Base-by-base conservation (phyloP, 163 green algal genomes). In the Prototheca wickerhamii region DNA sequence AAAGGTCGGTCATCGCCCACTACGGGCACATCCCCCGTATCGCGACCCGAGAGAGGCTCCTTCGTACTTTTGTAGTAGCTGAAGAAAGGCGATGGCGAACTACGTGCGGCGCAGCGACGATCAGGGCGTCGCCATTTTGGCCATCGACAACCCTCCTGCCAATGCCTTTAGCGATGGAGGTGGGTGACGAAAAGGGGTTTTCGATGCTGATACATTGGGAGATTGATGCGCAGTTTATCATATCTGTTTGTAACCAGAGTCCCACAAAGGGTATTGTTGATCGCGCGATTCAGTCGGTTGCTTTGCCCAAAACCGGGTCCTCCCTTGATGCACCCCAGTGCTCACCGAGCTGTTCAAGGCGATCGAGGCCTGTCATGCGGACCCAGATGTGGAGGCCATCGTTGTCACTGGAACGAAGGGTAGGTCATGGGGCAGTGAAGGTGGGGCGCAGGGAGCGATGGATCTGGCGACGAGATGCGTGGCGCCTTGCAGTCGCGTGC, bases 141-240 rank as follows among this genome's bases (percentile, higher is more conserved):
- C 82, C 7, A 74, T 99, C 2, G 46, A 64, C 44, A 94, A 96
- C 65, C 84, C 90, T 26, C 93, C 93, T 3, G 89, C 98, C 3
- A 99, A 99, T 62, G 91, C 93, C 4, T 73, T 99, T 61, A 86
- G 95, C 50, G 89, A 91, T 0, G 61, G 81, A 46, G 75, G 89
- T 94, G 34, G 68, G 71, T 20, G 8, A 21, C 2, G 23, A 46
- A 21, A 20, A n/a, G 5, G 10, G 20, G 33, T 40, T 26, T 43
- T 57, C 26, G 12, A 49, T 34, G 28, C 15, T 21, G 4, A n/a
- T 52, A 34, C 18, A 33, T 3, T 51, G 32, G 23, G 26, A 33
- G n/a, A 30, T n/a, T 8, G 3, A 7, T 65, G 23, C 29, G 32
- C 18, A 28, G 21, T 55, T 15, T 42, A 35, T 31, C 21, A n/a